Evolutionary conservation across 352 stramenopile genomes (phyloP), one percentile per base, ranked within the genome.

Genomic region (Halophytophthora polymorphica): DNA sequence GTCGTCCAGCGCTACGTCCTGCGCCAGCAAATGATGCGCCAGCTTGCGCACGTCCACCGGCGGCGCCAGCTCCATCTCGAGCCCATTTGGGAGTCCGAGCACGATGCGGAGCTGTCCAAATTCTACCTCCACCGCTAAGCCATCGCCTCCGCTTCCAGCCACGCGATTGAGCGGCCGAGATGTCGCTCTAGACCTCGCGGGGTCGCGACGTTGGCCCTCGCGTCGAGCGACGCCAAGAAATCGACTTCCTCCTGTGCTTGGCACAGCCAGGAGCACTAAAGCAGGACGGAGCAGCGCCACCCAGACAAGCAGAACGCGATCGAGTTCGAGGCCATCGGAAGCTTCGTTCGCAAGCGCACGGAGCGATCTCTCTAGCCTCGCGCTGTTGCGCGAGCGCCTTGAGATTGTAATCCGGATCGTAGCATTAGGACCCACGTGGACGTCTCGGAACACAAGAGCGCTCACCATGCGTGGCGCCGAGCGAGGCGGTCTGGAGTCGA

Each of bases 1-100:
- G 70, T 86, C 33, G 55, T 88, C 14, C 63, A 69, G 29, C 63
- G 80, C 14, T 85, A 73, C 58, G 50, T 88, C 14, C 52, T 53
- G 55, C 50, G 51, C 22, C 48, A 65, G 45, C 66, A 74, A 44
- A 69, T 63, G 53, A 56, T 29, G 25, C 60, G 66, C 11, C 66
- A 77, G 42, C 54, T 80, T 34, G 55, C 69, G 41, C 56, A 77
- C 40, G 57, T 80, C 12, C 56, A 73, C 8, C 57, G 49, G 1
- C 68, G 75, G 38, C 72, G 70, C 13, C 50, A 74, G 17, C 70
- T 77, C 46, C 66, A 69, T 17, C 56, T 79, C 19, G 57, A 64
- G 17, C 58, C 66, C 8, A 79, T 79, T 46, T 73, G 56, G 53
- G 69, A 79, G 45, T 60, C 53, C 12, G 69, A 66, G 19, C 49